Conservation (phyloP, 345 rosid species). For the Bruguiera parviflora region DNA sequence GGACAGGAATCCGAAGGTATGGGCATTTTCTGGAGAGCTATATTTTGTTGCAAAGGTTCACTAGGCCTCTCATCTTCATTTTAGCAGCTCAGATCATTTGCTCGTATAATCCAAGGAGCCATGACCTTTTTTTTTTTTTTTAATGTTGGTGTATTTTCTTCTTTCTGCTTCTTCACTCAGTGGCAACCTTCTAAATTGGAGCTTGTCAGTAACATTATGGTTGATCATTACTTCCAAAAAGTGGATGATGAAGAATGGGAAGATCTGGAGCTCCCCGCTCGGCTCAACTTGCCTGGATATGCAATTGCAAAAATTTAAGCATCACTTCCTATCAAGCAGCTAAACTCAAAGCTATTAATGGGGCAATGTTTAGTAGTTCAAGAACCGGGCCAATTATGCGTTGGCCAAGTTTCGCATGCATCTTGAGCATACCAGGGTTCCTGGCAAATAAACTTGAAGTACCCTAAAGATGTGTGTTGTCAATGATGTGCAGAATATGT, state of each 20-base stretch:
- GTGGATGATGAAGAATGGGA: constrained; percentile 56
- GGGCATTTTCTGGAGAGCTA: constrained; percentile 8
- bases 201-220: constrained; percentile 46
- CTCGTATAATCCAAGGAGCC: too few relatives aligned
- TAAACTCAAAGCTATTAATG: too few relatives aligned
- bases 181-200: constrained; percentile 78
- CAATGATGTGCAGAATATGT: too few relatives aligned
- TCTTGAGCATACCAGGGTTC: too few relatives aligned
- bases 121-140: neutral
- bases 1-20: constrained; percentile 80
- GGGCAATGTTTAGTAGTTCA: too few relatives aligned
- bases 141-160: neutral
- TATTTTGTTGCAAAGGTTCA: neutral
- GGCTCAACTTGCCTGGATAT: constrained; percentile 45
- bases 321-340: neutral
- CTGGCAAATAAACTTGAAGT: too few relatives aligned
- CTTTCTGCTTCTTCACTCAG: constrained; percentile 24
- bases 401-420: too few relatives aligned
- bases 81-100: too few relatives aligned
- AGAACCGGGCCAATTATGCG: too few relatives aligned
- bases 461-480: too few relatives aligned
- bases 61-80: neutral
- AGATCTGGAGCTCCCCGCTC: constrained; percentile 61
- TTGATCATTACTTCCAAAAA: constrained; percentile 59
- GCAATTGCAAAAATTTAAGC: constrained; percentile 62